phyloP scores from a whole-genome alignment of 768 basidiomycete genomes.

The Termitomyces sp. region DNA sequence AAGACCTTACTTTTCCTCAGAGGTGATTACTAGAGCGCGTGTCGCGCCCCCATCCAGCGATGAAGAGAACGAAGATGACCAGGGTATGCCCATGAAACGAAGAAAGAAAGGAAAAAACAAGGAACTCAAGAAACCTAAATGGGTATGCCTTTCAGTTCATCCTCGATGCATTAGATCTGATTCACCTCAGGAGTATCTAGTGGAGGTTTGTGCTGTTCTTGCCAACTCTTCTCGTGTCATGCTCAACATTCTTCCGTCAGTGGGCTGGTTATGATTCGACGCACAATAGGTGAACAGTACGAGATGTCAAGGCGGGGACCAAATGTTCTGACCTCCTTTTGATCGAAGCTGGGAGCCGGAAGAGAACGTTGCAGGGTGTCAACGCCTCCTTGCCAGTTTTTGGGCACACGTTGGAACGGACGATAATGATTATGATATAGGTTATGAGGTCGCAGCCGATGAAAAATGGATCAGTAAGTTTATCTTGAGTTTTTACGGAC shows the following conservation, averaged over 20 bases:
- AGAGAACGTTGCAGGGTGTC: constrained; percentile 52
- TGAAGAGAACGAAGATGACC: constrained; percentile 16
- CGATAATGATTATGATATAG: constrained; percentile 48
- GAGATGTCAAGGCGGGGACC: neutral
- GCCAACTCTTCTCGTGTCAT: neutral
- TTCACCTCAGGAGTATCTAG: constrained; percentile 52
- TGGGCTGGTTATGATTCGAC: constrained; percentile 63
- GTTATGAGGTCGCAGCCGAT: constrained; percentile 38
- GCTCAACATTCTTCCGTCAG: constrained; percentile 29
- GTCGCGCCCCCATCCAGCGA: constrained; percentile 27
- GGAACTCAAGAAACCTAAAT: constrained; percentile 31
- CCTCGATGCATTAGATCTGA: neutral
- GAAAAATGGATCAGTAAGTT: constrained; percentile 57
- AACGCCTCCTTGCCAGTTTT: constrained; percentile 58
- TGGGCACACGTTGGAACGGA: constrained; percentile 60
- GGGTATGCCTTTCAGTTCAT: constrained; percentile 36
- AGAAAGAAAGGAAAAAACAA: constrained; percentile 18
- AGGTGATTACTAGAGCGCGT: constrained; percentile 59
- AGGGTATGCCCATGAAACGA: neutral
- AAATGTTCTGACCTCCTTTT: neutral
- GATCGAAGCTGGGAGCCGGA: constrained; percentile 64
- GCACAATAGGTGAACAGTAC: constrained; percentile 45
- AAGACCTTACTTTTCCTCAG: constrained; percentile 24
- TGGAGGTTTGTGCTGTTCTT: constrained; percentile 49
- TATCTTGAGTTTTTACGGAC: neutral